Percentiles rank a stretch among this genome's conserved stretches.
Conservation (phyloP, 768 basidiomycete genomes). For the Sporobolomyces roseus region DNA sequence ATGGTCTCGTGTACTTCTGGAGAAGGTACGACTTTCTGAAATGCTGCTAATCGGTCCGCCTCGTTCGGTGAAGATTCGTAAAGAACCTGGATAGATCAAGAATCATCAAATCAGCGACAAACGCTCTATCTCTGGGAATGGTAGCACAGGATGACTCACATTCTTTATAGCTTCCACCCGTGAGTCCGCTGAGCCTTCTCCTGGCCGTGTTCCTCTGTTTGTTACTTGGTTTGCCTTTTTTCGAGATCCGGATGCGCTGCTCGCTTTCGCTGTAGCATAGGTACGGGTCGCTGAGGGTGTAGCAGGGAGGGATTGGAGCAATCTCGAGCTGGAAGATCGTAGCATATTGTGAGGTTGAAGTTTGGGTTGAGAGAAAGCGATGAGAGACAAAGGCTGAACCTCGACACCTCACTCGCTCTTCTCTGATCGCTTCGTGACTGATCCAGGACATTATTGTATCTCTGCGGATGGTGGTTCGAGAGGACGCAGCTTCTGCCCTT, state of each 20-base stretch:
- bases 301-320: not conserved
- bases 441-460: too few species aligned
- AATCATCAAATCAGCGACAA: not conserved
- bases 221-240: slow-evolving; percentile 19
- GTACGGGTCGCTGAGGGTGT: not conserved
- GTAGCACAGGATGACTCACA: slow-evolving; percentile 5
- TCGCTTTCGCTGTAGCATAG: slow-evolving; percentile 24
- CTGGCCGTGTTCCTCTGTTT: slow-evolving; percentile 15
- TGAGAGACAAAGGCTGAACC: too few species aligned
- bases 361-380: not conserved
- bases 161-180: slow-evolving; percentile 32
- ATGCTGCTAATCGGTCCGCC: slow-evolving; percentile 50
- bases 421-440: too few species aligned
- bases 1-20: slow-evolving; percentile 87
- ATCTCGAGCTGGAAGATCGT: slow-evolving; percentile 1
- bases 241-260: slow-evolving; percentile 6
- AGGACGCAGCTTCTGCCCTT: too few species aligned
- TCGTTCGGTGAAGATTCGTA: slow-evolving; percentile 34
- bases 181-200: slow-evolving; percentile 17
- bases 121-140: not conserved
- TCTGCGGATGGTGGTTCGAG: too few species aligned
- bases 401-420: too few species aligned
- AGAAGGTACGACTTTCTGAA: slow-evolving; percentile 80
- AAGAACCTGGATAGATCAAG: slow-evolving; percentile 25
- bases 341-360: not conserved